These are phyloP conservation scores for Eutypa lata DNA, from an alignment of 2,329 filamentous ascomycete genomes.

Conservation along the genomic window DNA sequence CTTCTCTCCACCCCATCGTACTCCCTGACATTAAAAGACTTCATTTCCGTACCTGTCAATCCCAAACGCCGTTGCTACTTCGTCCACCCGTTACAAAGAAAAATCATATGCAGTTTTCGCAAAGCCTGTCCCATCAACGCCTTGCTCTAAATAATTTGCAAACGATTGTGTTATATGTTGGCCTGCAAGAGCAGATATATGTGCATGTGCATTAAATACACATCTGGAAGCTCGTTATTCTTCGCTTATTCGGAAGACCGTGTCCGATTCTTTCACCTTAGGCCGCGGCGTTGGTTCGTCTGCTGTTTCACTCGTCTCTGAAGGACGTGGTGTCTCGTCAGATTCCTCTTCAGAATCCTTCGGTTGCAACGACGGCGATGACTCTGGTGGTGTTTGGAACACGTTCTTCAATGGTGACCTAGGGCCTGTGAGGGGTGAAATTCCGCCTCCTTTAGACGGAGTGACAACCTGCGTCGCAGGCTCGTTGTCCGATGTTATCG, in stretches of 20 bases:
- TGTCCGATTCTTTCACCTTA: constrained; percentile 13
- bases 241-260: constrained; percentile 6
- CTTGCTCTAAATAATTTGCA: constrained; percentile 18
- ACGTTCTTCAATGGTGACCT: constrained; percentile 14
- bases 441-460: constrained; percentile 40
- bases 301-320: constrained; percentile 17
- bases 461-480: constrained; percentile 52
- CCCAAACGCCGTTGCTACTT: constrained; percentile 2
- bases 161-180: constrained; percentile 2
- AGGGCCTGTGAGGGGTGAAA: constrained; percentile 20
- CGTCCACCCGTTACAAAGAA: constrained; percentile 21
- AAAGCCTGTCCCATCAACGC: constrained; percentile 19
- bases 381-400: constrained; percentile 28
- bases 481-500: constrained; percentile 49
- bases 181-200: not conserved
- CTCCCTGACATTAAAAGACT: not conserved
- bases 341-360: constrained; percentile 19
- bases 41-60: too few relatives aligned
- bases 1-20: not conserved
- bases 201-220: not conserved
- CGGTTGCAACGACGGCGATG: constrained; percentile 16
- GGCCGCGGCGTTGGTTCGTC: constrained; percentile 42
- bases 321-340: constrained; percentile 44
- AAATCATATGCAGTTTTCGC: constrained; percentile 19
- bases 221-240: constrained; percentile 2